Conservation (phyloP, 2,329 filamentous ascomycete genomes). For the Fusarium algeriense region DNA sequence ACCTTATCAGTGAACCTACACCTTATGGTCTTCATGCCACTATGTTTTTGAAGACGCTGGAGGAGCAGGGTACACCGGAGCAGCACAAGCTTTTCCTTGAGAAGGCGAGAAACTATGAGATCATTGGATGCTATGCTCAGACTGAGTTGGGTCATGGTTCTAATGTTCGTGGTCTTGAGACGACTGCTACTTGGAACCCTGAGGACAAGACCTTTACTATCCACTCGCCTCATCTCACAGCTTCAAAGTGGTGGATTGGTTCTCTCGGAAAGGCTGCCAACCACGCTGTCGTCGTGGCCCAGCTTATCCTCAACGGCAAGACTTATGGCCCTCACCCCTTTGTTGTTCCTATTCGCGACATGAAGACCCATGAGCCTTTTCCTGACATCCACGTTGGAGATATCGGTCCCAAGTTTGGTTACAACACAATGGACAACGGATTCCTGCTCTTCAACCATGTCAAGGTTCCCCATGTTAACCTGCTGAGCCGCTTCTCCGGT, state of each 20-base stretch:
- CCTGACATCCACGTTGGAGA: slow-evolving; percentile 80
- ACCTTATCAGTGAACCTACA: slow-evolving; percentile 78
- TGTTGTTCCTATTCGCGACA: slow-evolving; percentile 78
- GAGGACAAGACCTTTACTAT: slow-evolving; percentile 80
- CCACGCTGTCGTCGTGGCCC: slow-evolving; percentile 83
- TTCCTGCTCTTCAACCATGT: slow-evolving; percentile 82
- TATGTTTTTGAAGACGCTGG: slow-evolving; percentile 67
- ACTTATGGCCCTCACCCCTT: slow-evolving; percentile 81
- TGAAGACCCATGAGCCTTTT: slow-evolving; percentile 76
- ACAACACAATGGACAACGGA: slow-evolving; percentile 86
- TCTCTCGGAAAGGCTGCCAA: slow-evolving; percentile 81
- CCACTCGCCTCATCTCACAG: slow-evolving; percentile 78
- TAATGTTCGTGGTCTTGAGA: slow-evolving; percentile 80
- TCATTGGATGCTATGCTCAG: slow-evolving; percentile 84
- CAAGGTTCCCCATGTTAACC: slow-evolving; percentile 77
- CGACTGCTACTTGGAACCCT: slow-evolving; percentile 78
- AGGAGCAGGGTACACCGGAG: slow-evolving; percentile 78
- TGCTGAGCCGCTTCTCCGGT: slow-evolving; percentile 78
- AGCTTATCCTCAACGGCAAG: slow-evolving; percentile 77
- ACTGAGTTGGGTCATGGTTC: slow-evolving; percentile 84
- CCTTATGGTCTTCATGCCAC: slow-evolving; percentile 78
- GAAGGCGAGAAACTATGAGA: slow-evolving; percentile 75
- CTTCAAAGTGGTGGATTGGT: slow-evolving; percentile 89
- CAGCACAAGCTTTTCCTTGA: slow-evolving; percentile 81
- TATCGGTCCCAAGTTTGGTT: slow-evolving; percentile 84